Evolutionary conservation across 2,329 filamentous ascomycete species (phyloP).

Genomic region (Mycosphaerelloides madeirae): DNA sequence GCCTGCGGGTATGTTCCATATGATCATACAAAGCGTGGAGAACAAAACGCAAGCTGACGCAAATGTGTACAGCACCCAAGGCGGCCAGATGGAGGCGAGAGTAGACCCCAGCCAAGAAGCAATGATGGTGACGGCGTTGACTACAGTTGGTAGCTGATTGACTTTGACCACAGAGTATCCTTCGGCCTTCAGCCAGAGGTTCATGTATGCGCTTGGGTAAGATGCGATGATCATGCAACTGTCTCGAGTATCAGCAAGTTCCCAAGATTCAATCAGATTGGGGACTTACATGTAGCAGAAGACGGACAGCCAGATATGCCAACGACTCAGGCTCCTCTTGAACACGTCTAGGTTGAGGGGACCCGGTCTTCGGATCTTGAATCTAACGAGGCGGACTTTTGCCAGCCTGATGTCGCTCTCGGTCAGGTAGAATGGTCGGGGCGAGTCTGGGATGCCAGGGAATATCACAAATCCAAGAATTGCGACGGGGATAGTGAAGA

Average conservation of each 20-base stretch:
- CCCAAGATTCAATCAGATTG: background rate
- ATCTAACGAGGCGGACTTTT: conserved; percentile 2
- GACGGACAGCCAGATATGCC: conserved; percentile 11
- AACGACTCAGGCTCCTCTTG: conserved; percentile 4
- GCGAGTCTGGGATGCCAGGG: conserved; percentile 6
- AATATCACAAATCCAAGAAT: conserved; percentile 9
- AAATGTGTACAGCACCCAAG: conserved; percentile 6
- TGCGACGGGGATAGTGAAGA: conserved; percentile 40
- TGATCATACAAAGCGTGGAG: conserved; percentile 7
- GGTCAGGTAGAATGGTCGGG: conserved; percentile 2
- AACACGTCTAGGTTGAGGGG: conserved; percentile 7
- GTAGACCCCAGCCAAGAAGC: conserved; percentile 7
- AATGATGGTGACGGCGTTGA: conserved; percentile 7
- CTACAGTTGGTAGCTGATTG: conserved; percentile 10
- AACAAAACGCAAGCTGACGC: conserved; percentile 4
- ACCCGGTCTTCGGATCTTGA: conserved; percentile 4
- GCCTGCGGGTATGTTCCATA: conserved; percentile 5
- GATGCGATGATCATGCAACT: conserved; percentile 12
- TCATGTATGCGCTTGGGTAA: conserved; percentile 12
- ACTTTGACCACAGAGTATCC: conserved; percentile 14
- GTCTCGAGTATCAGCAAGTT: background rate
- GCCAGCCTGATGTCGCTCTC: conserved; percentile 3
- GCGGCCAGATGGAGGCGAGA: conserved; percentile 6
- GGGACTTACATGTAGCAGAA: conserved; percentile 5
- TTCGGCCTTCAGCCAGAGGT: conserved; percentile 15